Evolutionary conservation across 441 rosid species (phyloP).

Genomic region (Erodium trifolium): DNA sequence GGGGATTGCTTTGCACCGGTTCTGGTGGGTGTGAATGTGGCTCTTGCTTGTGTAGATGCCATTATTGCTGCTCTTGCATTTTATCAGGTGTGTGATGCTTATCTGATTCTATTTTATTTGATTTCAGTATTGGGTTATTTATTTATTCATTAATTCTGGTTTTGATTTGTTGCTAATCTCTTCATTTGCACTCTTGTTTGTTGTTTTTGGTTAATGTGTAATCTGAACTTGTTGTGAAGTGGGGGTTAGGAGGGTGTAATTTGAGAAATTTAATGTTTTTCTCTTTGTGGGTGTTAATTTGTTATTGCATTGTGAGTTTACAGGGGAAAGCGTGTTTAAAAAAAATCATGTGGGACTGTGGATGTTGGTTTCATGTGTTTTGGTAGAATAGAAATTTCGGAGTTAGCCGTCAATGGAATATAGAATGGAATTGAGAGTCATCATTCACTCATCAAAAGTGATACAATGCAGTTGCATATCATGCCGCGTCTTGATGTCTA

Average conservation of each 20-base stretch:
- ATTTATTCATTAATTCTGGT: too few relatives aligned
- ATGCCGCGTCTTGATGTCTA: background rate
- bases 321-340: background rate
- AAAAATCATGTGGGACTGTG: background rate
- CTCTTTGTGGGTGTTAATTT: background rate
- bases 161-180: background rate
- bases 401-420: background rate
- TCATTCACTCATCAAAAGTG: background rate
- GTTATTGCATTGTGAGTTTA: background rate
- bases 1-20: background rate
- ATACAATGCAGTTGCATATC: background rate
- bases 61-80: constrained; percentile 4
- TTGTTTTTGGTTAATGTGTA: background rate
- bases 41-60: constrained; percentile 2
- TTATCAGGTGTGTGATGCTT: background rate
- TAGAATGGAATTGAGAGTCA: background rate
- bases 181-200: background rate
- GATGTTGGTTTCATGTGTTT: background rate
- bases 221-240: background rate
- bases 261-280: background rate
- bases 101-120: background rate
- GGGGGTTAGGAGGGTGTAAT: background rate
- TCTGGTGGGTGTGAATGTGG: constrained; percentile 1
- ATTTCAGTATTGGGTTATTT: too few relatives aligned
- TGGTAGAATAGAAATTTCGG: background rate